These are phyloP conservation scores for Penicillium macrosclerotiorum DNA, from an alignment of 495 filamentous ascomycete species.

Conservation along the genomic window DNA sequence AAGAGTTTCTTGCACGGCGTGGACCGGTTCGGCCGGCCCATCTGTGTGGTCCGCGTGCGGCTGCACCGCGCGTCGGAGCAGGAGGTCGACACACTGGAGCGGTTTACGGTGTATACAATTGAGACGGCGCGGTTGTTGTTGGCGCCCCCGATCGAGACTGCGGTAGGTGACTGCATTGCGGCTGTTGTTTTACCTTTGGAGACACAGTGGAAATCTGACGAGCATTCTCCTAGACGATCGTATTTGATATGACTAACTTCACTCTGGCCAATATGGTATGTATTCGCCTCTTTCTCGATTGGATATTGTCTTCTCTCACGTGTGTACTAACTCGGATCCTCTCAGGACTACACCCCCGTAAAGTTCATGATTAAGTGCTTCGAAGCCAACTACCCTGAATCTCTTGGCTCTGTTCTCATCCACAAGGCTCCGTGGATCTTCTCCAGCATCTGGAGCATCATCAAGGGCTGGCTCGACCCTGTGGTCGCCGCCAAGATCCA, in stretches of 20 bases:
- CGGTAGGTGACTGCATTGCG: slow-evolving; percentile 61
- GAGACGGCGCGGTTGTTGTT: slow-evolving; percentile 88
- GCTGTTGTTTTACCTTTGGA: no score
- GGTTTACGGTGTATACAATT: slow-evolving; percentile 91
- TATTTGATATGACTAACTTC: slow-evolving; percentile 96
- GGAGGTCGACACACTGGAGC: slow-evolving; percentile 72
- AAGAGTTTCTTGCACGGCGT: slow-evolving; percentile 91
- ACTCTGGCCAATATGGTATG: slow-evolving; percentile 90
- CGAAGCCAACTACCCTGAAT: slow-evolving; percentile 97
- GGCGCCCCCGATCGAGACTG: slow-evolving; percentile 79
- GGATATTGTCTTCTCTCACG: background rate
- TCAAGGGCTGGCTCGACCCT: slow-evolving; percentile 94
- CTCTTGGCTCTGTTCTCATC: slow-evolving; percentile 85
- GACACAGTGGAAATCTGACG: no score
- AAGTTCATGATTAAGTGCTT: slow-evolving; percentile 99
- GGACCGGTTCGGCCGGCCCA: slow-evolving; percentile 81
- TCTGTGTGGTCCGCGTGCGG: slow-evolving; percentile 81
- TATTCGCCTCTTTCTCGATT: background rate
- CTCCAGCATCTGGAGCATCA: slow-evolving; percentile 86
- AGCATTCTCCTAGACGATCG: slow-evolving; percentile 64
- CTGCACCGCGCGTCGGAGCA: slow-evolving; percentile 83
- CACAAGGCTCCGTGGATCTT: slow-evolving; percentile 98
- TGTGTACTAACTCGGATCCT: slow-evolving; percentile 15
- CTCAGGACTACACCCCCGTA: slow-evolving; percentile 86
- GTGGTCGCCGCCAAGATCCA: slow-evolving; percentile 61